These are phyloP conservation scores for Penicillium longicatenatum DNA, from an alignment of 495 filamentous ascomycete species.

Conservation along the genomic window DNA sequence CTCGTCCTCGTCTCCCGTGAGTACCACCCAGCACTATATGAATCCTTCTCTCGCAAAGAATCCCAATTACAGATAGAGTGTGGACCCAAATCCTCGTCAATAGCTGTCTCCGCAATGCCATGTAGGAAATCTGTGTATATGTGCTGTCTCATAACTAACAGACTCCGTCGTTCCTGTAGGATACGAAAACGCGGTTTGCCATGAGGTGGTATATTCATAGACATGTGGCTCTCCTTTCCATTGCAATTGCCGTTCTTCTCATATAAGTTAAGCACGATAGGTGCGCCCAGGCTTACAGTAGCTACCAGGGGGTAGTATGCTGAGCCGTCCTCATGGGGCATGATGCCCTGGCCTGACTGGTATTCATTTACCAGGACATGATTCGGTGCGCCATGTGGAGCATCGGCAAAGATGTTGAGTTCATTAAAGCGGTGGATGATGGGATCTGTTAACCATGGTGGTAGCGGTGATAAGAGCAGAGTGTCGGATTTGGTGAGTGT, in stretches of 20 bases:
- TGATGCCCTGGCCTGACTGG: slow-evolving; percentile 82
- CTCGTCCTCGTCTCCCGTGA: slow-evolving; percentile 72
- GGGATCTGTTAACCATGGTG: slow-evolving; percentile 73
- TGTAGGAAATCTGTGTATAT: slow-evolving; percentile 76
- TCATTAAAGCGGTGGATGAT: slow-evolving; percentile 65
- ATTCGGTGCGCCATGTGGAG: slow-evolving; percentile 78
- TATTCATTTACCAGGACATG: slow-evolving; percentile 97
- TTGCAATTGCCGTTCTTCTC: slow-evolving; percentile 40
- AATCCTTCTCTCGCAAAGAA: slow-evolving; percentile 62
- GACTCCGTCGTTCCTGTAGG: slow-evolving; percentile 82
- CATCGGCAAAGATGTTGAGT: slow-evolving; percentile 63
- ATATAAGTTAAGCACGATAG: slow-evolving; percentile 78
- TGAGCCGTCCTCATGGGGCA: slow-evolving; percentile 91
- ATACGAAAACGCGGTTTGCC: slow-evolving; percentile 61
- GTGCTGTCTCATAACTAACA: slow-evolving; percentile 69
- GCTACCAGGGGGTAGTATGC: slow-evolving; percentile 88
- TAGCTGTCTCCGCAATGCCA: slow-evolving; percentile 65
- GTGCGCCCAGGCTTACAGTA: slow-evolving; percentile 80
- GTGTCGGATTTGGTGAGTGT: slow-evolving; percentile 70
- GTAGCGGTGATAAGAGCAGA: slow-evolving; percentile 74
- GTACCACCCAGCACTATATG: slow-evolving; percentile 59
- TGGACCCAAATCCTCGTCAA: slow-evolving; percentile 61
- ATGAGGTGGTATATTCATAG: neutral
- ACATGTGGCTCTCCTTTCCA: neutral
- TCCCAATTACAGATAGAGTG: slow-evolving; percentile 81